Conservation (phyloP, 768 basidiomycete species). For the Leccinellum albellum region DNA sequence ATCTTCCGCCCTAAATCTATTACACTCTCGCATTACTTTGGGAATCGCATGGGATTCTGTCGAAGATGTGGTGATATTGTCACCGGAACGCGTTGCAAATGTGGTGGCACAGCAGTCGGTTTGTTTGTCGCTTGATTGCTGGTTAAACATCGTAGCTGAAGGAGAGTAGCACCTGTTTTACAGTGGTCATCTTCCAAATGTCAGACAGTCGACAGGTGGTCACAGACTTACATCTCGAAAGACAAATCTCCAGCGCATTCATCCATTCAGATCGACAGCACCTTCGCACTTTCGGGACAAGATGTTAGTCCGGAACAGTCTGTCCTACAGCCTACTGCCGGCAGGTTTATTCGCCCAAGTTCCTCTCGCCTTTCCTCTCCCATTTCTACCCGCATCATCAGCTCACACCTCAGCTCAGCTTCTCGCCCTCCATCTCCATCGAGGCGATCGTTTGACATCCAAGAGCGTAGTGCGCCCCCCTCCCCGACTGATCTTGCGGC, state of each 20-base stretch:
- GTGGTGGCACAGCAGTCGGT: constrained; percentile 80
- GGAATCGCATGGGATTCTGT: constrained; percentile 70
- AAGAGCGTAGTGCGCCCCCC: constrained; percentile 22
- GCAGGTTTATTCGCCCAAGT: constrained; percentile 51
- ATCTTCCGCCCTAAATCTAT: not conserved
- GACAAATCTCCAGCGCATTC: constrained; percentile 46
- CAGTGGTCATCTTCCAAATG: constrained; percentile 51
- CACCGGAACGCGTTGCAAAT: constrained; percentile 64
- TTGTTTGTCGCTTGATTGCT: constrained; percentile 30
- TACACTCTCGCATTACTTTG: not conserved
- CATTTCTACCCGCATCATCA: constrained; percentile 49
- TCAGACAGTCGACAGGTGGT: constrained; percentile 64
- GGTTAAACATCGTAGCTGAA: constrained; percentile 12
- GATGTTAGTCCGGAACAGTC: constrained; percentile 3
- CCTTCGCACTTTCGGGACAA: constrained; percentile 6
- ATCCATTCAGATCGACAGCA: constrained; percentile 20
- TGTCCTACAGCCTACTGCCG: constrained; percentile 11
- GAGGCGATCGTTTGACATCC: constrained; percentile 34
- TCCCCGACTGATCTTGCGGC: constrained; percentile 45
- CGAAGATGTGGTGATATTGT: constrained; percentile 85
- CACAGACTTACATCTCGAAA: constrained; percentile 67
- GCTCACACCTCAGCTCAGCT: constrained; percentile 54
- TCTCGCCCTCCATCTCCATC: constrained; percentile 59
- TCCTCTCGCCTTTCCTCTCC: constrained; percentile 31
- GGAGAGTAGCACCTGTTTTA: constrained; percentile 57